These are phyloP conservation scores for Pogostemon cablin DNA, from an alignment of 257 asterid species.

Conservation along the genomic window DNA sequence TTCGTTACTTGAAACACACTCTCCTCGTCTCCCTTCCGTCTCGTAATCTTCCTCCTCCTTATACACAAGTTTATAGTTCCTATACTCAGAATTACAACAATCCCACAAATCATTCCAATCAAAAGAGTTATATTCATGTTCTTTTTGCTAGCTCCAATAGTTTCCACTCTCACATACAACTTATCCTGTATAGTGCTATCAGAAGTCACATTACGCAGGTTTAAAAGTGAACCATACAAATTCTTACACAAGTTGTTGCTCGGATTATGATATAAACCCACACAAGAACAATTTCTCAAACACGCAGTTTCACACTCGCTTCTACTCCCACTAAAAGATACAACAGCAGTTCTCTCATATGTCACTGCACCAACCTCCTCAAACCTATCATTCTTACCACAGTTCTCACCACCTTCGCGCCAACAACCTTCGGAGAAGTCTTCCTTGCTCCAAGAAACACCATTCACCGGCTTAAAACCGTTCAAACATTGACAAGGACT, in stretches of 20 bases:
- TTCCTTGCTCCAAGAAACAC: slow-evolving; percentile 62
- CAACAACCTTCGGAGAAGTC: slow-evolving; percentile 71
- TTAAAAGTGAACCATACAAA: slow-evolving; percentile 58
- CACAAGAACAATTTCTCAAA: slow-evolving; percentile 66
- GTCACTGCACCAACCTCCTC: slow-evolving; percentile 62
- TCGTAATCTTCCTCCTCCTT: slow-evolving; percentile 45
- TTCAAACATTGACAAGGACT: slow-evolving; percentile 63
- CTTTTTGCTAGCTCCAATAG: slow-evolving; percentile 27
- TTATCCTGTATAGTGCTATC: slow-evolving; percentile 51
- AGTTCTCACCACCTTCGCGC: slow-evolving; percentile 39
- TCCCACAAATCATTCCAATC: slow-evolving; percentile 52
- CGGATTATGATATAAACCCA: slow-evolving; percentile 58
- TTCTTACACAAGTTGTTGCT: slow-evolving; percentile 56
- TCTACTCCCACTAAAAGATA: slow-evolving; percentile 51
- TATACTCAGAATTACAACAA: slow-evolving; percentile 44
- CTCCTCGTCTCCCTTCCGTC: slow-evolving; percentile 47
- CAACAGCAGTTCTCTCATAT: slow-evolving; percentile 44
- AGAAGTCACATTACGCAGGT: slow-evolving; percentile 49
- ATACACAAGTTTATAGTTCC: slow-evolving; percentile 44
- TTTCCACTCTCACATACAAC: slow-evolving; percentile 55
- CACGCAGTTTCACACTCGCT: slow-evolving; percentile 59
- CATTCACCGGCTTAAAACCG: slow-evolving; percentile 55
- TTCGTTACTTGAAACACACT: slow-evolving; percentile 55
- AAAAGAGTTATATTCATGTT: slow-evolving; percentile 37
- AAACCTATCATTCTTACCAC: slow-evolving; percentile 56